Evolutionary conservation across 257 asterid genomes (phyloP).

Genomic region (Solanum pinnatisectum): DNA sequence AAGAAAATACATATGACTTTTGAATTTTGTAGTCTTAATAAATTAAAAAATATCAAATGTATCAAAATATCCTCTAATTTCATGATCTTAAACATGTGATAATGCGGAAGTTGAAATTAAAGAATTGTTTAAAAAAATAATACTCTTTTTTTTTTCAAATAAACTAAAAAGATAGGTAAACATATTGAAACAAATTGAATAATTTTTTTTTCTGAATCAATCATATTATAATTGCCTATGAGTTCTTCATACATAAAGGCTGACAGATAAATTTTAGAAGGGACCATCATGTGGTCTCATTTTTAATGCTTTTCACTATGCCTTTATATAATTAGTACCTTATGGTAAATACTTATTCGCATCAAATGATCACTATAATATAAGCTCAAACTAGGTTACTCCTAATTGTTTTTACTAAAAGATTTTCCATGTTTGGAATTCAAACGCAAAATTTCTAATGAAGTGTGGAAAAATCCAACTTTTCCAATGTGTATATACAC

Average conservation of each 20-base stretch:
- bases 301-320: background rate
- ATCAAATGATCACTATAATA: background rate
- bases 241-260: background rate
- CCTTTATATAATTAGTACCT: background rate
- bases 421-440: background rate
- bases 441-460: rapidly evolving
- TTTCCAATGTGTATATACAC: background rate
- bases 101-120: too few species aligned
- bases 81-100: too few species aligned
- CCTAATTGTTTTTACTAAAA: background rate
- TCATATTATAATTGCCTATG: background rate
- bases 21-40: too few species aligned
- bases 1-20: too few species aligned
- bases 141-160: too few species aligned
- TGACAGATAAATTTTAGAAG: background rate
- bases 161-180: too few species aligned
- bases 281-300: background rate
- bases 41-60: too few species aligned
- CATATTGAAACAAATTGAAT: too few species aligned
- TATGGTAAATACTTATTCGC: background rate
- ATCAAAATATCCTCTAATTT: too few species aligned
- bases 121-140: too few species aligned
- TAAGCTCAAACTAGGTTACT: background rate
- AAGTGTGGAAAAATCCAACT: background rate
- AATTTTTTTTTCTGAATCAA: background rate